Conservation (phyloP, 257 asterid species). For the Petunia secreta region DNA sequence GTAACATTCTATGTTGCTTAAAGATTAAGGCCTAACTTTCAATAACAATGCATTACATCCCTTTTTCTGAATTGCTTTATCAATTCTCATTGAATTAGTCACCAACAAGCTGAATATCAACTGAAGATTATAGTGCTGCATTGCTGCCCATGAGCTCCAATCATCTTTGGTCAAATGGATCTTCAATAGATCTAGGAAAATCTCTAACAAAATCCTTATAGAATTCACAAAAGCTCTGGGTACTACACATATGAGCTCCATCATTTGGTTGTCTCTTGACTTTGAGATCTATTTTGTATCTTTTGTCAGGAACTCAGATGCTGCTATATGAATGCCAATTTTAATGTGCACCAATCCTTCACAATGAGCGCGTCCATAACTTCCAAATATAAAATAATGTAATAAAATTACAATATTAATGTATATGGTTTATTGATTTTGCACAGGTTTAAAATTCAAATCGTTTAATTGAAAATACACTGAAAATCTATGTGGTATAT, state of each 20-base stretch:
- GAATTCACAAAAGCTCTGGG: constrained; percentile 69
- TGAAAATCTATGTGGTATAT: too few relatives aligned
- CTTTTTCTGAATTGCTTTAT: constrained; percentile 79
- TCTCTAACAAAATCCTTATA: constrained; percentile 78
- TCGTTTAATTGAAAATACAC: too few relatives aligned
- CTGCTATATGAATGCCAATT: constrained; percentile 99
- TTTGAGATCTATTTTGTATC: constrained; percentile 86
- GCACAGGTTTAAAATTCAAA: too few relatives aligned
- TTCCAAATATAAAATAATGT: neutral
- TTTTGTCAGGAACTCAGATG: constrained; percentile 84
- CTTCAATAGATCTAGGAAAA: constrained; percentile 95
- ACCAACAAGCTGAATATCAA: constrained; percentile 88
- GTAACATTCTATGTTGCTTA: neutral
- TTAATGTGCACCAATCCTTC: constrained; percentile 60
- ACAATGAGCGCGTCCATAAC: neutral
- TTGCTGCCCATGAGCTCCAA: constrained; percentile 70
- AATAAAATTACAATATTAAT: neutral
- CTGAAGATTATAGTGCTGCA: constrained; percentile 73
- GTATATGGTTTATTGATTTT: too few relatives aligned
- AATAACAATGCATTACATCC: constrained; percentile 89
- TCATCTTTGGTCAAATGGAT: constrained; percentile 97
- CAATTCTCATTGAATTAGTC: constrained; percentile 85
- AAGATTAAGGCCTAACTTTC: constrained; percentile 53
- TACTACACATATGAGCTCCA: constrained; percentile 78
- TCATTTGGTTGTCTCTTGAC: constrained; percentile 94